Evolutionary conservation across 352 stramenopile genomes (phyloP), one percentile per base, ranked within the genome.

Genomic region (Phytophthora palmivora): DNA sequence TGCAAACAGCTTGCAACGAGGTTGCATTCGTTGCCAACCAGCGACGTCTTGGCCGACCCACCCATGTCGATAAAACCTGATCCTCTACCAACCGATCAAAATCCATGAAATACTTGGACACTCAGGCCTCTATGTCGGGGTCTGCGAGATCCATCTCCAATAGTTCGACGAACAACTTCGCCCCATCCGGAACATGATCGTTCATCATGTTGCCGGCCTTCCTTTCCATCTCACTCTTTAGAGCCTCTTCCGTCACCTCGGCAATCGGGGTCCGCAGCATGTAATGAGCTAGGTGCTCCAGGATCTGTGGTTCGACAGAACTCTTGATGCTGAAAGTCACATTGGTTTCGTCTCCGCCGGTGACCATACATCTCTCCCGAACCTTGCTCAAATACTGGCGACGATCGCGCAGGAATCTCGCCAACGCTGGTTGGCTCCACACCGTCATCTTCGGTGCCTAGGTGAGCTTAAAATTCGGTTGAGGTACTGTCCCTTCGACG

Each of bases 61-160:
- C 33, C 36, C 14, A 18, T 16, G 18, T 9, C 21, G 36, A 10
- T n/a, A 49, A 49, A 6, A 4, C 24, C 43, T 28, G 24, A 19
- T 56, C 48, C n/a, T 56, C 48, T 2, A 56, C 37, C 9, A 56
- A 6, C 6, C n/a, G 34, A 24, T 56, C 33, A n/a, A n/a, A n/a
- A n/a, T n/a, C n/a, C n/a, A n/a, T n/a, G n/a, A n/a, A n/a, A n/a
- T n/a, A n/a, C n/a, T 9, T 36, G 30, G n/a, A 46, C 48, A 34
- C 12, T 2, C 48, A 22, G 7, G 48, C 36, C 22, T 56, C 48
- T 8, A 56, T 16, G n/a, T 56, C 36, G 0, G 36, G 21, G 15
- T 56, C 21, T 16, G n/a, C 8, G 12, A 56, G 24, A 12, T 56
- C 24, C 48, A 56, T 54, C 5, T 21, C 44, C 3, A 44, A 19